These are phyloP conservation scores for Psilocybe subaeruginosa DNA, from an alignment of 768 basidiomycete species.

Conservation along the genomic window DNA sequence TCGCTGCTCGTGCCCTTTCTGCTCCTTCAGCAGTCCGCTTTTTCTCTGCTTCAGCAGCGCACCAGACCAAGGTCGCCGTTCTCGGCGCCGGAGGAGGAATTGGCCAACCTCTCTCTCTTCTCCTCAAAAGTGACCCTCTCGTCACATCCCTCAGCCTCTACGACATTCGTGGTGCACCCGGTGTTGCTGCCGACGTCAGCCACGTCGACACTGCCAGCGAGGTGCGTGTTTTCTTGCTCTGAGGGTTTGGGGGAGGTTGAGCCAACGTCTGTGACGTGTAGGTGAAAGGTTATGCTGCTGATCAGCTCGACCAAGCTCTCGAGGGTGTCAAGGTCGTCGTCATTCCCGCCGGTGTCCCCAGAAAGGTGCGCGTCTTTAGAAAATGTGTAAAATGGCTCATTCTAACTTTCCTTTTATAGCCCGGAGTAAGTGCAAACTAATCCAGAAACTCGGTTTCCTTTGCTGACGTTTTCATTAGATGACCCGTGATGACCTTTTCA, in stretches of 20 bases:
- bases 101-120: slow-evolving; percentile 93
- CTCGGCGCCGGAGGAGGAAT: slow-evolving; percentile 99
- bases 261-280: slow-evolving; percentile 29
- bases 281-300: slow-evolving; percentile 82
- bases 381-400: slow-evolving; percentile 23
- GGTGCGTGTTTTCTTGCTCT: slow-evolving; percentile 47
- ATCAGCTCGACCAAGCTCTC: slow-evolving; percentile 88
- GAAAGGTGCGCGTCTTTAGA: slow-evolving; percentile 68
- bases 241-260: neutral
- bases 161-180: slow-evolving; percentile 94
- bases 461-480: slow-evolving; percentile 56
- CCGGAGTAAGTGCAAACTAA: slow-evolving; percentile 67
- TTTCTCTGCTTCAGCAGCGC: slow-evolving; percentile 76
- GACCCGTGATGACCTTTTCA: slow-evolving; percentile 97
- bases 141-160: slow-evolving; percentile 86
- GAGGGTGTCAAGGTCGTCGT: slow-evolving; percentile 91
- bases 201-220: slow-evolving; percentile 88
- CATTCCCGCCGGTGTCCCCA: slow-evolving; percentile 98
- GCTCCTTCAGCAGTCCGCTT: slow-evolving; percentile 53
- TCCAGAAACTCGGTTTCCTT: slow-evolving; percentile 5
- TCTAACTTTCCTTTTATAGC: slow-evolving; percentile 45
- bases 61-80: slow-evolving; percentile 89
- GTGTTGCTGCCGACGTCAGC: slow-evolving; percentile 97
- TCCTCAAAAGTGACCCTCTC: slow-evolving; percentile 92
- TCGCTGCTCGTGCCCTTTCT: slow-evolving; percentile 59